Base-by-base conservation (phyloP, 805 yeast species). In the Yarrowia phangngaensis region DNA sequence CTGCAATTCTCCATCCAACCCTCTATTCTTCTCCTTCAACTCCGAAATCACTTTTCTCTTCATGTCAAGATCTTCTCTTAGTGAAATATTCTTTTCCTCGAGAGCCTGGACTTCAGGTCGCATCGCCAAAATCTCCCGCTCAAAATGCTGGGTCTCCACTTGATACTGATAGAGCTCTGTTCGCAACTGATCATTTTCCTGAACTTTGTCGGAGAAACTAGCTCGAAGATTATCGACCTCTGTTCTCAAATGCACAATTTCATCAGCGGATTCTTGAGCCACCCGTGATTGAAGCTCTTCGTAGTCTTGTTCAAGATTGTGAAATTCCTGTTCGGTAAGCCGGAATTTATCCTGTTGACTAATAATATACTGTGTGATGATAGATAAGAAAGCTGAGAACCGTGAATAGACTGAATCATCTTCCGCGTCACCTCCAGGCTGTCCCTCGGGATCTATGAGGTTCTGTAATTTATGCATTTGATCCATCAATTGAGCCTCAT, bases 271-370 rank as follows among this genome's bases (percentile, higher is more conserved):
- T 24, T 38, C 45, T 17, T 19, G 32, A 2, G 32, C 32, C 8
- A 17, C 22, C 19, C 32, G 32, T 13, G 17, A 17, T 20, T 38
- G 45, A 14, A 38, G 13, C n/a, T 26, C 45, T 20, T 38, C 32
- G 45, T 38, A 38, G 45, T 38, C 45, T 23, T 19, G 32, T 24
- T 38, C 45, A 19, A 38, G 45, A 27, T 27, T 38, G 29, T 38
- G 32, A 12, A 26, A 38, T 32, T 38, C 45, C 45, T 38, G 45
- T 32, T 26, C 32, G 19, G 45, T 26, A 11, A 19, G 31, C 20
- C 45, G 31, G 32, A 26, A 26, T 32, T 38, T 38, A 14, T 38
- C 45, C 23, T 38, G 45, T 14, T 26, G 45, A 3, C 19, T 17
- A 4, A 38, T 15, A 27, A 38, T 38, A 32, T 38, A 38, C 31